Conservation (phyloP, 345 rosid species). For the Litchi chinensis region DNA sequence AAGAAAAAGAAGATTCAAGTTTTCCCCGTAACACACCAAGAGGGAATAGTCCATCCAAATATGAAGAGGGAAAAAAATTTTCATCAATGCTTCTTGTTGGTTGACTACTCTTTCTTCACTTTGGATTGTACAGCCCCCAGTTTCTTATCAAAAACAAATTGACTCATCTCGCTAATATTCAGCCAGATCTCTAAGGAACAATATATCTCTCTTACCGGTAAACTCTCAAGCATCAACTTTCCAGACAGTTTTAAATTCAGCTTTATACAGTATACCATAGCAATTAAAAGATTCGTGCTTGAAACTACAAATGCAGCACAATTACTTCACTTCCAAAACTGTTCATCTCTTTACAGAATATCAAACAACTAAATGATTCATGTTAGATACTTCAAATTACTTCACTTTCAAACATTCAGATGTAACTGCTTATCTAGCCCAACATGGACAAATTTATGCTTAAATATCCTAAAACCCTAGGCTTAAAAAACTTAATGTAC, state of each 20-base stretch:
- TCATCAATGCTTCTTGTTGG: background rate
- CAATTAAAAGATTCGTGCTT: background rate
- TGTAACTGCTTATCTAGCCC: background rate
- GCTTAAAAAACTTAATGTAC: constrained; percentile 33
- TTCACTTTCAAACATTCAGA: background rate
- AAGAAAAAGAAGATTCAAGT: no score
- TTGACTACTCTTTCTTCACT: background rate
- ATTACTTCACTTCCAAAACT: background rate
- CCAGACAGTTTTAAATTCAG: background rate
- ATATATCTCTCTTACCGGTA: background rate
- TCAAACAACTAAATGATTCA: background rate
- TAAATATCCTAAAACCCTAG: background rate
- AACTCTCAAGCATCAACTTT: background rate
- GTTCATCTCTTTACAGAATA: no score
- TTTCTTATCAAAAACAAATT: background rate
- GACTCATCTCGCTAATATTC: background rate
- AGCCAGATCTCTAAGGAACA: background rate
- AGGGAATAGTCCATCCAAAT: no score
- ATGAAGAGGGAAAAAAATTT: background rate
- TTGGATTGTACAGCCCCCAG: background rate
- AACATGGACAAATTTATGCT: background rate
- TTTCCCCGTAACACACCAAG: no score
- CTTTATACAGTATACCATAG: background rate
- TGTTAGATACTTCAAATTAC: background rate
- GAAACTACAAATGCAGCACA: background rate